Evolutionary conservation across 495 filamentous ascomycete genomes (phyloP).

Genomic region (Aspergillus campestris): DNA sequence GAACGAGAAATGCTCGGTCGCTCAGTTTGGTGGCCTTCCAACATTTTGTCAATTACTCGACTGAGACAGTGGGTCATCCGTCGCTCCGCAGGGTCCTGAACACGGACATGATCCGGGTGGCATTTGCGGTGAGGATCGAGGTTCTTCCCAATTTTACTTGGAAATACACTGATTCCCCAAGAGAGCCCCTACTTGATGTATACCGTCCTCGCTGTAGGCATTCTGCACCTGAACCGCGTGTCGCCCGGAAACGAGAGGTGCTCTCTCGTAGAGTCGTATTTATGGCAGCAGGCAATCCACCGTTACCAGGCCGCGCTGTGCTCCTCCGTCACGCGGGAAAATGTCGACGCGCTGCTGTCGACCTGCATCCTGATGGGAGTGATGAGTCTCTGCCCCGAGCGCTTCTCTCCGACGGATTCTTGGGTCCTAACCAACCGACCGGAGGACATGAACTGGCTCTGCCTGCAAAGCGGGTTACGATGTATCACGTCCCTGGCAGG

Average conservation of each 20-base stretch:
- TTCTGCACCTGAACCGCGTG: slow-evolving; percentile 31
- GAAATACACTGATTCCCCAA: too few relatives aligned
- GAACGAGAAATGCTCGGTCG: too few relatives aligned
- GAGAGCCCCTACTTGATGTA: slow-evolving; percentile 39
- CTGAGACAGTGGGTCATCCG: slow-evolving; percentile 21
- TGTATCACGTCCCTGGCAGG: slow-evolving; percentile 21
- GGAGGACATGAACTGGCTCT: slow-evolving; percentile 34
- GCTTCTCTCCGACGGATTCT: slow-evolving; percentile 27
- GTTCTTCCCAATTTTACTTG: too few relatives aligned
- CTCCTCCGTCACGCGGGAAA: slow-evolving; percentile 16
- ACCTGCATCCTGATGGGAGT: slow-evolving; percentile 34
- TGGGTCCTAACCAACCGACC: slow-evolving; percentile 33
- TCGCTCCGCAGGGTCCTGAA: slow-evolving; percentile 25
- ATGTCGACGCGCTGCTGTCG: slow-evolving; percentile 30
- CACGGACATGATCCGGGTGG: slow-evolving; percentile 29
- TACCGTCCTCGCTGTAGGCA: slow-evolving; percentile 30
- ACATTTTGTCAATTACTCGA: slow-evolving; percentile 24
- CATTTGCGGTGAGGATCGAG: slow-evolving; percentile 24
- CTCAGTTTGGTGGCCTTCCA: slow-evolving; percentile 21
- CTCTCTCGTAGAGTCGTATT: slow-evolving; percentile 29
- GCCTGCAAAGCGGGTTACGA: slow-evolving; percentile 30
- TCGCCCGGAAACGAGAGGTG: slow-evolving; percentile 14
- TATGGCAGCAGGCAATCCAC: slow-evolving; percentile 30
- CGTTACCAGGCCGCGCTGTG: slow-evolving; percentile 22
- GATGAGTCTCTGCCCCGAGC: slow-evolving; percentile 27